Base-by-base conservation (phyloP, 805 yeast genomes). In the Candida hungchunana region DNA sequence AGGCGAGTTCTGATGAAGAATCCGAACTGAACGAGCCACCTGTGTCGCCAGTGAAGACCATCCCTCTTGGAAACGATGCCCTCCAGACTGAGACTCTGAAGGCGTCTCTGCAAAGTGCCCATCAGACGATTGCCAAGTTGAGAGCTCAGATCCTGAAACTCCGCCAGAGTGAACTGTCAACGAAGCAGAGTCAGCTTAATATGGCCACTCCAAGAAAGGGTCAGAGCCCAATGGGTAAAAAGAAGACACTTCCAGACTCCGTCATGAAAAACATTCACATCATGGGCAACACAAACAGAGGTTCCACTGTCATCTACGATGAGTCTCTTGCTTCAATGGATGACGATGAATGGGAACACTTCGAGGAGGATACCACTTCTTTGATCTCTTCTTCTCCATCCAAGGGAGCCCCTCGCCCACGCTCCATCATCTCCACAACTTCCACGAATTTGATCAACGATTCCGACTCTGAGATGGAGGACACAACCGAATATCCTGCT, bases 51-150 rank as follows among this genome's bases (percentile, higher is more conserved):
- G 54, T 57, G 6, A 59, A 59, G 33, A 51, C 56, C 15, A 42
- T 56, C 1, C 67, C 72, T 28, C 61, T 66, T 1, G 61, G 63
- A 20, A 66, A 70, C 39, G 57, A 67, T 2, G 70, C 64, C 10
- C 59, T 82, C 28, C 86, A 82, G 50, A 62, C 73, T 3, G 89
- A 84, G 50, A 79, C 88, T 1, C 59, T 82, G 44, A 68, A 71
- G 43, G 70, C 82, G 0, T 79, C 83, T 17, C 65, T 85, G 46
- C 66, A 68, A 13, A 84, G 73, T 57, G 82, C 89, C 5, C 75
- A 79, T 48, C 67, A 70, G 42, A 71, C 77, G 3, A 77, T 83
- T 31, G 60, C 75, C n/a, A 78, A 71, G 47, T 64, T 82, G 43
- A 71, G 82, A 53, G 61, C 50, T 7, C 56, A 55, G 38, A 50